Percentiles rank a stretch among this genome's conserved stretches.
These are phyloP conservation scores for Mayamaea pseudoterrestris DNA, from an alignment of 108 stramenopile genomes.

Conservation along the genomic window DNA sequence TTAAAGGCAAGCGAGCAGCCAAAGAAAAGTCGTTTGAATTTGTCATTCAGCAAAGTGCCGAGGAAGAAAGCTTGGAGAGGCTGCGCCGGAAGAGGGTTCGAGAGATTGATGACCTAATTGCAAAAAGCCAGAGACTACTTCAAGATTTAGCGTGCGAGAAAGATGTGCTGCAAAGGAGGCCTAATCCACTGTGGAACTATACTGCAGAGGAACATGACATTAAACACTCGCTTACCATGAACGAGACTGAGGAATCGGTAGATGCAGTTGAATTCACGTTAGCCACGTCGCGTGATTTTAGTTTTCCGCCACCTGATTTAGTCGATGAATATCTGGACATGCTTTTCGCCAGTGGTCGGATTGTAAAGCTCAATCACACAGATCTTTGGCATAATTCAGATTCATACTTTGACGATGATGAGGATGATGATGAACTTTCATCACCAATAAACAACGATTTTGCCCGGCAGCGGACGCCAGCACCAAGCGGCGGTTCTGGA, in stretches of 20 bases:
- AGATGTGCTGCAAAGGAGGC: slow-evolving; percentile 65
- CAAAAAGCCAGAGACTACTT: slow-evolving; percentile 33
- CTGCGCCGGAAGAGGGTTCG: slow-evolving; percentile 47
- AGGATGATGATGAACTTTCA: not conserved
- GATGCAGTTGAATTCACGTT: not conserved
- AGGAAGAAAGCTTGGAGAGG: slow-evolving; percentile 15
- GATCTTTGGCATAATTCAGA: slow-evolving; percentile 71
- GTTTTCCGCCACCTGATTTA: slow-evolving; percentile 67
- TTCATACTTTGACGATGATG: slow-evolving; percentile 46
- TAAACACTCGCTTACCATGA: not conserved
- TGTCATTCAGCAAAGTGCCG: slow-evolving; percentile 1
- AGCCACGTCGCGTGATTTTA: slow-evolving; percentile 37
- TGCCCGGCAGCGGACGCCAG: not conserved
- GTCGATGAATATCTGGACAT: slow-evolving; percentile 79
- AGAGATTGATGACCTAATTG: slow-evolving; percentile 63
- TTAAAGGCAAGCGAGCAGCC: slow-evolving; percentile 2
- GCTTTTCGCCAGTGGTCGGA: slow-evolving; percentile 41
- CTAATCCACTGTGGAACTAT: slow-evolving; percentile 81
- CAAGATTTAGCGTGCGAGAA: slow-evolving; percentile 70
- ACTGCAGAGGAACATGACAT: slow-evolving; percentile 18
- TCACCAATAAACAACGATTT: too few species aligned
- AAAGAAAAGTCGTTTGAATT: not conserved
- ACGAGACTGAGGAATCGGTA: slow-evolving; percentile 1
- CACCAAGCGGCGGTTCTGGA: slow-evolving; percentile 22
- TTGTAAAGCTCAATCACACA: slow-evolving; percentile 68